Evolutionary conservation across 257 asterid species (phyloP), one percentile per base, ranked within the genome.

Genomic region (Nyctanthes arbortristis): DNA sequence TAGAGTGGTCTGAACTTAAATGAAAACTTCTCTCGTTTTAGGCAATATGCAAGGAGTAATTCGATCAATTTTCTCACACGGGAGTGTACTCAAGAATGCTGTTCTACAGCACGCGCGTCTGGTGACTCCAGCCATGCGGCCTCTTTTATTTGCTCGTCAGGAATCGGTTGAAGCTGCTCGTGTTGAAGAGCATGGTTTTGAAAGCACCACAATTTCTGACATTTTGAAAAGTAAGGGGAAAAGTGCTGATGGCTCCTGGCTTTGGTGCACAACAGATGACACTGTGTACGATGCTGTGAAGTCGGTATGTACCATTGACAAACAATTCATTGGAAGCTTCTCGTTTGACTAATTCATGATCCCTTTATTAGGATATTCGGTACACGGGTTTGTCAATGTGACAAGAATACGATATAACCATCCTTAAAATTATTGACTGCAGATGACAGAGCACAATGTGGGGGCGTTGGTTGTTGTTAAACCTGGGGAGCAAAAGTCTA

Each of bases 371-470:
- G 31, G 4, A 24, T 3, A 20, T 52, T 20, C 24, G 59, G 3
- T 22, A 3, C 30, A 52, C 8, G n/a, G 13, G 31, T 9, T 52
- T 9, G 29, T 16, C 30, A 22, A 52, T 20, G 0, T 49, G 28
- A 49, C 28, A n/a, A 20, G 57, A 64, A 39, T 65, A 31, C 16
- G 1, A 30, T 45, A 27, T 43, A 59, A 25, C 0, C 7, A 28
- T 14, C 20, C 29, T 33, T 47, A 54, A n/a, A 22, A 65, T 65
- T 30, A 40, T 63, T n/a, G 7, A 20, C 20, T 63, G 70, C 83
- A 84, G 89, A 84, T 84, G 89, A 84, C 89, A 34, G 82, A 71
- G 49, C 83, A 84, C 81, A 81, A 84, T 74, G 87, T 84, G 39
- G 89, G 89, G 74, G 89, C 87, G 29, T 67, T 84, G 78, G 84